phyloP scores from a whole-genome alignment of 2,329 filamentous ascomycete genomes.

The Cadophora luteo-olivacea region DNA sequence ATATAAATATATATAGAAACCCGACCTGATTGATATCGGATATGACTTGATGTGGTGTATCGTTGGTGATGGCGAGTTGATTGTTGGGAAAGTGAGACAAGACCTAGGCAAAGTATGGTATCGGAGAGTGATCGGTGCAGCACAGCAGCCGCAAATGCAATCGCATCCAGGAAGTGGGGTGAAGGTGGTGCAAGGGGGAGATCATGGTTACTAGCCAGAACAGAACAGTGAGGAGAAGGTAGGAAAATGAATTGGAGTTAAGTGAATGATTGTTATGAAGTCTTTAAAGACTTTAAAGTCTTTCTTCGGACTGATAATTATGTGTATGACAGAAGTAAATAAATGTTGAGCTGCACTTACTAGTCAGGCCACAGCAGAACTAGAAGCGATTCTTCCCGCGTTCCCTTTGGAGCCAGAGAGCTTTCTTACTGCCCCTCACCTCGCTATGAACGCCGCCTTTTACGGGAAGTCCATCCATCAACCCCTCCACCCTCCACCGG shows the following conservation, averaged over 20 bases:
- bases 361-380: background rate
- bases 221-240: background rate
- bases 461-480: background rate
- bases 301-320: background rate
- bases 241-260: background rate
- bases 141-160: background rate
- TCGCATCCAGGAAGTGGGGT: background rate
- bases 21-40: background rate
- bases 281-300: background rate
- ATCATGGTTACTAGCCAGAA: background rate
- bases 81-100: conserved; percentile 7
- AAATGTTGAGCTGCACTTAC: conserved; percentile 8
- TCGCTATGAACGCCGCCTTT: background rate
- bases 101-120: background rate
- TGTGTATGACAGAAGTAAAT: background rate
- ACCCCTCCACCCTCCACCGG: background rate
- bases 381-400: background rate
- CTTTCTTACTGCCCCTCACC: background rate
- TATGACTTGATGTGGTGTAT: background rate
- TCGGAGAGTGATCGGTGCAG: background rate
- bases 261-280: background rate
- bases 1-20: background rate
- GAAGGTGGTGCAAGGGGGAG: background rate
- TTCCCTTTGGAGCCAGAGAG: background rate
- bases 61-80: background rate